phyloP scores from a whole-genome alignment of 2,329 filamentous ascomycete genomes.

The Thielaviopsis euricoi region DNA sequence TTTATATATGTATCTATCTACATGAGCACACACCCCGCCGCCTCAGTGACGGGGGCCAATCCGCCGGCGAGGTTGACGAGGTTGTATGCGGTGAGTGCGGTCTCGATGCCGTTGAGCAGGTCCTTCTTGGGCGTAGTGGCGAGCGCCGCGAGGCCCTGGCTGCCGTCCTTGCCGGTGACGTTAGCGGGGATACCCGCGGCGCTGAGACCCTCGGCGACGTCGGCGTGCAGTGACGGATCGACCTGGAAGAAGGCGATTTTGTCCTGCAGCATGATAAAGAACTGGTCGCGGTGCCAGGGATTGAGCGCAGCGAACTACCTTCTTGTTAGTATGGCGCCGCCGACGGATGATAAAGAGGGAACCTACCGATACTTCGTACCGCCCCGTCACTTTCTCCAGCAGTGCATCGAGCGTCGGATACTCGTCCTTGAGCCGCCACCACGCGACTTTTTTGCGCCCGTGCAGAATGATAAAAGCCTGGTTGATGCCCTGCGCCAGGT shows the following conservation, averaged over 20 bases:
- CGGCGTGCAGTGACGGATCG: conserved; percentile 14
- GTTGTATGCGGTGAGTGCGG: conserved; percentile 8
- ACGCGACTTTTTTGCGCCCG: background rate
- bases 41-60: conserved; percentile 3
- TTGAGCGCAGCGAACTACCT: conserved; percentile 7
- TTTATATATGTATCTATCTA: no score
- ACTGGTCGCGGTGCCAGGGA: conserved; percentile 3
- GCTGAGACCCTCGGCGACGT: conserved; percentile 14
- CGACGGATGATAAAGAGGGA: no score
- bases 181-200: conserved; percentile 14
- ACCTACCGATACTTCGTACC: conserved; percentile 7
- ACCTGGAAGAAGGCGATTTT: conserved; percentile 15
- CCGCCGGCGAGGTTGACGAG: conserved; percentile 7
- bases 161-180: conserved; percentile 14
- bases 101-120: conserved; percentile 6
- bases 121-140: background rate
- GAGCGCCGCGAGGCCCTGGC: background rate
- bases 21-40: conserved; percentile 8
- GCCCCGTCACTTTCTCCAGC: conserved; percentile 3
- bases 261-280: conserved; percentile 11
- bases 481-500: conserved; percentile 2
- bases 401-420: conserved; percentile 3
- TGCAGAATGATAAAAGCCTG: conserved; percentile 3
- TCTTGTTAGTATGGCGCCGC: no score
- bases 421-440: conserved; percentile 1